phyloP scores from a whole-genome alignment of 2,329 filamentous ascomycete species.

The Plectosphaerella cucumerina region DNA sequence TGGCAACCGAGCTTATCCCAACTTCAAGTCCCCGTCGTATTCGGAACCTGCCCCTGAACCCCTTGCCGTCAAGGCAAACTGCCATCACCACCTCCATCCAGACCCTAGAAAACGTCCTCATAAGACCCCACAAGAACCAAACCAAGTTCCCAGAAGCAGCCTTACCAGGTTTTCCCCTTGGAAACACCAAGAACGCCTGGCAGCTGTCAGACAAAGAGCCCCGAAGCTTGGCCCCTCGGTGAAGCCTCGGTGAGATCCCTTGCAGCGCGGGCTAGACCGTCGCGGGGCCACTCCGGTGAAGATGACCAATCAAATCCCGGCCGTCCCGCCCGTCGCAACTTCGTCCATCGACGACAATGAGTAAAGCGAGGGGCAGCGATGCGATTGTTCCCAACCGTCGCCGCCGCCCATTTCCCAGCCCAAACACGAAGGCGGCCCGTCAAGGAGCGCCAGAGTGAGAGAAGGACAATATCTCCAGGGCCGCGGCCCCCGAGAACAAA shows the following conservation, averaged over 20 bases:
- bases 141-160: too few species aligned
- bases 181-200: neutral
- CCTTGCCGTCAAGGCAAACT: too few species aligned
- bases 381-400: neutral
- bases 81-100: too few species aligned
- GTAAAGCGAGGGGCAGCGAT: neutral
- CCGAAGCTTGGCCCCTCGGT: neutral
- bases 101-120: too few species aligned
- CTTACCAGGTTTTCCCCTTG: too few species aligned
- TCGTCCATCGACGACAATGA: neutral
- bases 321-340: neutral
- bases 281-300: too few species aligned
- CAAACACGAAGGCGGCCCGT: neutral
- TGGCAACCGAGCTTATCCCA: too few species aligned
- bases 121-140: too few species aligned
- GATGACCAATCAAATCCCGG: neutral
- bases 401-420: neutral
- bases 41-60: too few species aligned
- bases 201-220: too few species aligned
- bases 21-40: too few species aligned
- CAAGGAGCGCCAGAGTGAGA: neutral
- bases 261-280: too few species aligned
- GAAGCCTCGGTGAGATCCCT: neutral
- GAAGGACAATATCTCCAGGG: neutral
- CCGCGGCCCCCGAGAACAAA: neutral